These are phyloP conservation scores for Tetraselmis striata DNA, from an alignment of 139 green algal species.

Conservation along the genomic window DNA sequence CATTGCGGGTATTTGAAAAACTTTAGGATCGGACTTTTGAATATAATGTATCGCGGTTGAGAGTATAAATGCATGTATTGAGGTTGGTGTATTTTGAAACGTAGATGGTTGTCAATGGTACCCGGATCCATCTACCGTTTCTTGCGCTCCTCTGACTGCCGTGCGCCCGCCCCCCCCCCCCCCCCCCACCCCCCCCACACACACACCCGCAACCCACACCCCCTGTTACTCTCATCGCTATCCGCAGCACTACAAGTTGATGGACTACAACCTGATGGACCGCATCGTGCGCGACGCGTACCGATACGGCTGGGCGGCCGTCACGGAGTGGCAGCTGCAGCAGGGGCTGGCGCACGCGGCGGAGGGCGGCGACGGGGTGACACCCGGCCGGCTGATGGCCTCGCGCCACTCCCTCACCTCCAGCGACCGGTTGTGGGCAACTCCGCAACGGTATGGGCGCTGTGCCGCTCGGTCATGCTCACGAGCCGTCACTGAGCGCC, in stretches of 20 bases:
- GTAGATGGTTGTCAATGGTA: too few relatives aligned
- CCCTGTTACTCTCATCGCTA: neutral
- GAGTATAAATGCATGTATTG: too few relatives aligned
- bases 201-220: neutral
- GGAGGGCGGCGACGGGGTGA: neutral
- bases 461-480: too few relatives aligned
- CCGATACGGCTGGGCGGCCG: constrained; percentile 35
- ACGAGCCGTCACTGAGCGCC: too few relatives aligned
- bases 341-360: constrained; percentile 20
- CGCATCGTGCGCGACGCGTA: constrained; percentile 57
- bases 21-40: too few relatives aligned
- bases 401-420: too few relatives aligned
- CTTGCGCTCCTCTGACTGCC: neutral
- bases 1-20: too few relatives aligned
- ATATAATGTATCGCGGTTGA: too few relatives aligned
- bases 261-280: constrained; percentile 66
- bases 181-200: too few relatives aligned
- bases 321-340: constrained; percentile 42
- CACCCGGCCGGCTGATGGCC: too few relatives aligned
- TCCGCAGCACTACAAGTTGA: constrained; percentile 37
- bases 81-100: too few relatives aligned
- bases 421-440: neutral
- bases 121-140: too few relatives aligned
- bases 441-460: neutral
- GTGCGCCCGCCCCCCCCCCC: neutral